Conservation (phyloP, 345 rosid genomes). For the Euphorbia tirucalli region DNA sequence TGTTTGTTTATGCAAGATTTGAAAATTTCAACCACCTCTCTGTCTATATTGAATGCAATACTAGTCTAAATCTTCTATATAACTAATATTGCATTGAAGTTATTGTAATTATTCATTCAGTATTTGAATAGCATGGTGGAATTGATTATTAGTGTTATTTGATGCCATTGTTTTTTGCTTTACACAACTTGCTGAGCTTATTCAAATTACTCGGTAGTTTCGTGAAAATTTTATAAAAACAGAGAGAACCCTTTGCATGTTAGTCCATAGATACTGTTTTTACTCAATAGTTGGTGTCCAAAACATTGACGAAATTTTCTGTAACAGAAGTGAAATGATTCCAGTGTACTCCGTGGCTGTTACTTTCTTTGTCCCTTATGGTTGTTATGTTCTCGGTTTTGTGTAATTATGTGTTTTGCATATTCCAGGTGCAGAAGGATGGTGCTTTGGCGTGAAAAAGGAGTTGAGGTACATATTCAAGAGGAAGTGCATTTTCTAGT, state of each 20-base stretch:
- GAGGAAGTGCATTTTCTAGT: not conserved
- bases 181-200: not conserved
- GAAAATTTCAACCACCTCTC: not conserved
- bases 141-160: not conserved
- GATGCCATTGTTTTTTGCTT: too few relatives aligned
- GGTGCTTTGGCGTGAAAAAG: not conserved
- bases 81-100: not conserved
- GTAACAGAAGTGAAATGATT: too few relatives aligned
- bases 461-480: not conserved
- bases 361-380: not conserved
- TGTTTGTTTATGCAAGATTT: not conserved
- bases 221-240: too few relatives aligned
- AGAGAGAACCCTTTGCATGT: too few relatives aligned
- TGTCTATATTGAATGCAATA: not conserved
- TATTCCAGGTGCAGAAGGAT: not conserved
- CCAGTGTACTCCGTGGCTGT: not conserved
- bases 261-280: too few relatives aligned
- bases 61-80: not conserved
- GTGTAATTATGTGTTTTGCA: not conserved
- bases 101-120: not conserved
- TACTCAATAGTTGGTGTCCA: too few relatives aligned
- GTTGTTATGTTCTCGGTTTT: not conserved
- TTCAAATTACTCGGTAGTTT: not conserved
- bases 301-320: too few relatives aligned
- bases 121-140: not conserved